Base-by-base conservation (phyloP, 129 eudicot genomes). In the Pulicaria dysenterica region DNA sequence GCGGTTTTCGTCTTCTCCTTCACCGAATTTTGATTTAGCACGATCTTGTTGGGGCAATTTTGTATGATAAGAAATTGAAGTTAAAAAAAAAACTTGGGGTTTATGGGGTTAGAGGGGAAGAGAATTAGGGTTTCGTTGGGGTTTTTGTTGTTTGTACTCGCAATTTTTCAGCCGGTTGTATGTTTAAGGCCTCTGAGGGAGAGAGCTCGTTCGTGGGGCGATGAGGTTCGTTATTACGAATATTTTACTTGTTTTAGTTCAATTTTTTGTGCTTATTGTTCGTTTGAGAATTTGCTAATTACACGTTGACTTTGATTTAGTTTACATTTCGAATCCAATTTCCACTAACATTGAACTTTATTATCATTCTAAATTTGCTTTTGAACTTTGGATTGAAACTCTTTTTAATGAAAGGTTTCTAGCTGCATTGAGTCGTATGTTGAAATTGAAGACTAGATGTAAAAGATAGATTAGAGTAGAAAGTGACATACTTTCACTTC, bases 121-220 rank as follows among this genome's bases (percentile, higher is more conserved):
- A 44, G 73, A 42, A 53, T 62, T 73, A 46, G 86, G 79, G 59
- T 81, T 72, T 15, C 81, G 6, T 56, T 73, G 39, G 80, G 83
- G 36, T 79, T 86, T 51, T 80, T 86, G 40, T 81, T 82, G 76
- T 63, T 81, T 12, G 6, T 69, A 40, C 70, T 73, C 40, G 60
- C 36, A 12, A 80, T 63, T 64, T 9, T 80, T 57, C 54, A 66
- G 63, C 85, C 89, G 15, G 96, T 78, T 41, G 66, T 59, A 38
- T 87, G 91, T n/a, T 81, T 92, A 43, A 83, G 98, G 73, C 98
- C 98, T 50, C 68, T 92, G 37, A 81, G 96, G 74, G 95, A 92
- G 65, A 80, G 87, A 67, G 70, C 87, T 59, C 75, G 85, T 55
- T 85, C 96, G 3, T 87, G 92, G 96, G 95, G 92, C 2, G 98